These are phyloP conservation scores for Dalechampia spathulata DNA, from an alignment of 441 rosid genomes.

Conservation along the genomic window DNA sequence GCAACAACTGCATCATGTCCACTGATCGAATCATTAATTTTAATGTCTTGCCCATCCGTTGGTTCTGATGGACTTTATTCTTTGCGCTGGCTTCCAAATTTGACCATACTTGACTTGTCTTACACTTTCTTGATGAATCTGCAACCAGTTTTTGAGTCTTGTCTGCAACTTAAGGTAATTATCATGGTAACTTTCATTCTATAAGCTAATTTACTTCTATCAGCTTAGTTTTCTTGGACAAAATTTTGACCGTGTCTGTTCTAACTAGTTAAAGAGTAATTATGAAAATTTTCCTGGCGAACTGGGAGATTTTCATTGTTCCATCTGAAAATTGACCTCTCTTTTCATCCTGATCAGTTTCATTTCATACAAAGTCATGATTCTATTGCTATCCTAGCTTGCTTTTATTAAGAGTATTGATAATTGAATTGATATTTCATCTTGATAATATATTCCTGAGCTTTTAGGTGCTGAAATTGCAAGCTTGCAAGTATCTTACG, in stretches of 20 bases:
- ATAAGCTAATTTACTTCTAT: not conserved
- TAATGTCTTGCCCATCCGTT: slow-evolving; percentile 89
- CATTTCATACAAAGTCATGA: no score
- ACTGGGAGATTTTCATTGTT: not conserved
- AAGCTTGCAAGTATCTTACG: slow-evolving; percentile 91
- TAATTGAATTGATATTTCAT: no score
- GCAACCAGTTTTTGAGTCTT: slow-evolving; percentile 82
- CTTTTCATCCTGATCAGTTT: not conserved
- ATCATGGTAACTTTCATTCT: not conserved
- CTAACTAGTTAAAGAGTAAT: no score
- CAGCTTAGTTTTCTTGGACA: no score
- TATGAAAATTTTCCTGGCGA: no score
- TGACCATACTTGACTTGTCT: slow-evolving; percentile 77
- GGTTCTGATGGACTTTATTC: slow-evolving; percentile 78
- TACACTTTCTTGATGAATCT: slow-evolving; percentile 79
- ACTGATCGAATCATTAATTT: slow-evolving; percentile 70
- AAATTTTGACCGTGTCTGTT: no score
- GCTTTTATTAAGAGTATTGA: no score
- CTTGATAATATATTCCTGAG: slow-evolving; percentile 10
- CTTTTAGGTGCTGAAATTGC: slow-evolving; percentile 76
- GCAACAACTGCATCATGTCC: slow-evolving; percentile 80
- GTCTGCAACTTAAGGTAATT: slow-evolving; percentile 41
- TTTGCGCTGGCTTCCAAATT: slow-evolving; percentile 47
- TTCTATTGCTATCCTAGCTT: no score
- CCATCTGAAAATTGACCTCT: not conserved